phyloP scores from a whole-genome alignment of 768 basidiomycete species.

The Plicaturopsis crispa region DNA sequence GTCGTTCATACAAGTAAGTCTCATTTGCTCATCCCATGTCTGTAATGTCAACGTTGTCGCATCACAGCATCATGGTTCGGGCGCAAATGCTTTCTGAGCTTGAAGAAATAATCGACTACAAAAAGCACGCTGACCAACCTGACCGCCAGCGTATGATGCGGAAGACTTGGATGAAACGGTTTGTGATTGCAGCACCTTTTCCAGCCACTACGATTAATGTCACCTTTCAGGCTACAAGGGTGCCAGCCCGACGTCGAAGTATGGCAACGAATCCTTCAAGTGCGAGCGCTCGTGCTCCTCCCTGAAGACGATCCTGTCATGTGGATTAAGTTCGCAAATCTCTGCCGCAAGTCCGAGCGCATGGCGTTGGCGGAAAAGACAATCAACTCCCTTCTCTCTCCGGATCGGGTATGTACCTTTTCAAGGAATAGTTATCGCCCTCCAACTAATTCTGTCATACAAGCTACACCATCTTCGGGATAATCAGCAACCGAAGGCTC shows the following conservation, averaged over 20 bases:
- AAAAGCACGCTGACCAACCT: slow-evolving; percentile 88
- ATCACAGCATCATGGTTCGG: slow-evolving; percentile 80
- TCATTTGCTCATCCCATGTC: background rate
- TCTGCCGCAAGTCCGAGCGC: slow-evolving; percentile 92
- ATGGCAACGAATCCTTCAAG: slow-evolving; percentile 96
- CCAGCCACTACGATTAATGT: background rate
- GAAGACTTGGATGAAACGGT: slow-evolving; percentile 98
- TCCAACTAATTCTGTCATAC: slow-evolving; percentile 2
- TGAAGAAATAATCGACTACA: slow-evolving; percentile 95
- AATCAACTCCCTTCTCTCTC: slow-evolving; percentile 82
- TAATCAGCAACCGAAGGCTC: slow-evolving; percentile 60
- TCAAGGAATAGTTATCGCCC: background rate
- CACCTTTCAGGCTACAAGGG: slow-evolving; percentile 64
- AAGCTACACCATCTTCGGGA: slow-evolving; percentile 41
- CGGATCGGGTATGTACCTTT: slow-evolving; percentile 50
- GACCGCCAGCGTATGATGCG: slow-evolving; percentile 87
- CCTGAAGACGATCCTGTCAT: slow-evolving; percentile 93
- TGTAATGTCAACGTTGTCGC: slow-evolving; percentile 6
- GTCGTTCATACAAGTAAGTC: slow-evolving; percentile 89
- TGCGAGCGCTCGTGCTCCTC: slow-evolving; percentile 85
- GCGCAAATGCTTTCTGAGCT: slow-evolving; percentile 98
- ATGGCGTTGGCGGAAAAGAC: slow-evolving; percentile 97
- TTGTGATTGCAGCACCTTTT: too few species aligned
- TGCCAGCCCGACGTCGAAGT: slow-evolving; percentile 98
- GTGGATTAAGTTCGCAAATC: slow-evolving; percentile 99